Base-by-base conservation (phyloP, 202 grass and related monocot genomes). In the Brachypodium distachyon region DNA sequence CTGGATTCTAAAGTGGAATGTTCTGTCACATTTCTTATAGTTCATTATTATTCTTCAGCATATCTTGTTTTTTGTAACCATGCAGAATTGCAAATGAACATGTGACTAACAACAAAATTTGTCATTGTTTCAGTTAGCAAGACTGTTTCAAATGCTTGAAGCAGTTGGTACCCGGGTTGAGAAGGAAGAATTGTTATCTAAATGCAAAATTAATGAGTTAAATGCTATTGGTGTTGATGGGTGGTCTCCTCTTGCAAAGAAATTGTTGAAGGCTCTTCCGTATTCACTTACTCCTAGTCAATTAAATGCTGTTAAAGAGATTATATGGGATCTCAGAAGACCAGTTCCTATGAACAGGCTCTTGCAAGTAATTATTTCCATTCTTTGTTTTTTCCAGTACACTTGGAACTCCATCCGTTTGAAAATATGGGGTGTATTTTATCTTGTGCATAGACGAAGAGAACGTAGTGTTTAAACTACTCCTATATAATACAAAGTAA, bases 281-380 rank as follows among this genome's bases (percentile, higher is more conserved):
- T 98, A 90, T 87, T 86, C 82, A n/a, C 91, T 98, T 69, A 97
- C 95, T 66, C 72, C 55, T 84, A 88, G 95, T 75, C 95, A 98
- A 75, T 76, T 90, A 43, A 86, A 86, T 88, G 91, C 91, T 77
- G 87, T 92, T 92, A 88, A 86, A 84, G 95, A 98, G 82, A 98
- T 98, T 85, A 92, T 94, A 92, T 94, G 91, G 89, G 95, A 98
- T 85, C 95, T 98, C 60, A 98, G 90, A 76, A 87, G 82, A 79
- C 91, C 84, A 36, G 86, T 97, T 47, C 91, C 95, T 28, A 98
- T 98, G 95, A 98, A 98, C 52, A 92, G 91, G 78, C 91, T 98
- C 69, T 74, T 98, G 71, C 95, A 98, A 90, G 95, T 94, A 76
- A 64, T 64, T 72, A 27, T 62, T 77, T 58, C 56, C 51, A 70